Conservation (phyloP, 1,284 basidiomycete genomes). For the Anthracocystis panici-leucophaei region DNA sequence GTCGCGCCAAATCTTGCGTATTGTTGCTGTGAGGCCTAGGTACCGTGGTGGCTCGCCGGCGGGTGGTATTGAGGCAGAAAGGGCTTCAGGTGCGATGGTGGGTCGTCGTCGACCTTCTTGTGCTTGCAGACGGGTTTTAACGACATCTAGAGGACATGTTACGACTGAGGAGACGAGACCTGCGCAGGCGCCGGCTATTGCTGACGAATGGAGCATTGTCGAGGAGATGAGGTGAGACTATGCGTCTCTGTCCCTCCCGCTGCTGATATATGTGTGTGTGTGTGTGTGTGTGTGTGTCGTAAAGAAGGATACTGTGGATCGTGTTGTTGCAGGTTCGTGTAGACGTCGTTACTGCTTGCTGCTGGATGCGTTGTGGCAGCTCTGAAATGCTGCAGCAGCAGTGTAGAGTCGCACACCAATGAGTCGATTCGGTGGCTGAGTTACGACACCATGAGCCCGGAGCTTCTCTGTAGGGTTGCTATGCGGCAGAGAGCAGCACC, state of each 20-base stretch:
- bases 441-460: too few species aligned
- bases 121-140: slow-evolving; percentile 97
- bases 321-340: too few species aligned
- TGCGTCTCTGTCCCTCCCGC: neutral
- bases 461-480: too few species aligned
- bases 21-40: slow-evolving; percentile 26
- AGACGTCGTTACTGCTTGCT: too few species aligned
- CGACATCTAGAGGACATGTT: slow-evolving; percentile 95
- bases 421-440: too few species aligned
- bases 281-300: too few species aligned
- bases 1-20: slow-evolving; percentile 59
- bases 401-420: too few species aligned
- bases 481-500: too few species aligned
- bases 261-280: neutral
- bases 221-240: neutral
- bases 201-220: slow-evolving; percentile 42
- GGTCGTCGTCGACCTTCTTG: slow-evolving; percentile 72
- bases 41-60: slow-evolving; percentile 15
- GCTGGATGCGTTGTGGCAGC: too few species aligned
- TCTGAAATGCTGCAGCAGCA: too few species aligned
- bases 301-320: neutral
- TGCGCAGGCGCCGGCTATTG: slow-evolving; percentile 73
- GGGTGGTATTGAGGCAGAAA: slow-evolving; percentile 10
- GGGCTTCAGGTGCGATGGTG: neutral
- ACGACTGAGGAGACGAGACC: slow-evolving; percentile 92